phyloP scores from a whole-genome alignment of 75 land plant genomes.

The Adiantum capillusveneris region DNA sequence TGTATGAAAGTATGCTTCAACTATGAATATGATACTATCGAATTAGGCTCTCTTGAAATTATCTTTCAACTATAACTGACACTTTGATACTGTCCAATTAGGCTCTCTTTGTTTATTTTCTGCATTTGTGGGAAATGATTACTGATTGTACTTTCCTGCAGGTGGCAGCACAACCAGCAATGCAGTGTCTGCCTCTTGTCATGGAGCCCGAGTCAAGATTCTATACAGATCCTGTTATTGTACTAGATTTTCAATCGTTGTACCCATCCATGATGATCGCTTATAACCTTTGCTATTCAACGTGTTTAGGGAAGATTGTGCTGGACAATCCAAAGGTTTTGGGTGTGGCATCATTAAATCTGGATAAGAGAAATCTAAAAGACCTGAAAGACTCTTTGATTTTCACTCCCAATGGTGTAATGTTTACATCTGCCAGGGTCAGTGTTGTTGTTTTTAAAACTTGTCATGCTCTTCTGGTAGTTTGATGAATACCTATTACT shows the following conservation, averaged over 20 bases:
- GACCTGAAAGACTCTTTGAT: slow-evolving; percentile 45
- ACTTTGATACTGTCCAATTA: no score
- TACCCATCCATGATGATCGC: slow-evolving; percentile 99
- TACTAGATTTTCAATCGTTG: slow-evolving; percentile 93
- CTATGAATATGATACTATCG: no score
- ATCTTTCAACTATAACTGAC: no score
- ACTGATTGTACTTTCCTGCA: slow-evolving; percentile 13
- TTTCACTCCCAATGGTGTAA: slow-evolving; percentile 84
- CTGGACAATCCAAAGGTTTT: slow-evolving; percentile 55
- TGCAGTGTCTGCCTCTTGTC: slow-evolving; percentile 95
- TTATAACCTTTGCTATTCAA: slow-evolving; percentile 88
- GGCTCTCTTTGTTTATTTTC: no score
- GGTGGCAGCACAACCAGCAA: slow-evolving; percentile 97
- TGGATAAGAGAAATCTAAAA: slow-evolving; percentile 33
- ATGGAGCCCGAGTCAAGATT: slow-evolving; percentile 98
- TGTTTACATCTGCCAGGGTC: slow-evolving; percentile 81
- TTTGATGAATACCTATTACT: no score
- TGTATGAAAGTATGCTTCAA: no score
- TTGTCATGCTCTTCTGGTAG: no score
- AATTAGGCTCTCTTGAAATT: no score
- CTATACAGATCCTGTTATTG: slow-evolving; percentile 93
- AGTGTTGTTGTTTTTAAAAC: background rate
- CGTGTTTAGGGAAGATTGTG: slow-evolving; percentile 75
- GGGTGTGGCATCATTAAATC: slow-evolving; percentile 64
- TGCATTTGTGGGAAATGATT: background rate